Conservation (phyloP, 129 eudicot species). For the Calendula officinalis region DNA sequence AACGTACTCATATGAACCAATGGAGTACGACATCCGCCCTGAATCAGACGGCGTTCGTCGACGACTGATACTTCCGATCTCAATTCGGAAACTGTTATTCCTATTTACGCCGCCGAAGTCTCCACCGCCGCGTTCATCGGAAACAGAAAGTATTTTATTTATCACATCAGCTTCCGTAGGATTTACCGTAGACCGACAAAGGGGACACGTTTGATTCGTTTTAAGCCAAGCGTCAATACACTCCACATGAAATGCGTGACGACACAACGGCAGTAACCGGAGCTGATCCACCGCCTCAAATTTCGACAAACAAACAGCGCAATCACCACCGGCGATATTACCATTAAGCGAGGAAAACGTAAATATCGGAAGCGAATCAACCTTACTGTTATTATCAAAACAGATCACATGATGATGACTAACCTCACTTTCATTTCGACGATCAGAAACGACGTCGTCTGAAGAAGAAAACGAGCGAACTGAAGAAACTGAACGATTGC, state of each 20-base stretch:
- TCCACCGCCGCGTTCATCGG: neutral
- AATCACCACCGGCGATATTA: slow-evolving; percentile 51
- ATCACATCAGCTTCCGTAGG: slow-evolving; percentile 52
- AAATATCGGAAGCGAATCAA: slow-evolving; percentile 63
- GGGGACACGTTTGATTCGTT: slow-evolving; percentile 69
- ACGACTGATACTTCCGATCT: slow-evolving; percentile 71
- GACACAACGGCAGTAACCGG: slow-evolving; percentile 66
- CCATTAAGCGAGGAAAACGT: slow-evolving; percentile 66
- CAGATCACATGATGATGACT: slow-evolving; percentile 30
- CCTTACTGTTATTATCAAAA: slow-evolving; percentile 15
- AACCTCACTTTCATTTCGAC: neutral
- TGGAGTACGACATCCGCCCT: slow-evolving; percentile 51
- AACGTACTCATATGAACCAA: slow-evolving; percentile 84
- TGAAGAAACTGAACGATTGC: slow-evolving; percentile 32
- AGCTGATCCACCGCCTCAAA: slow-evolving; percentile 67
- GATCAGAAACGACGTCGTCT: slow-evolving; percentile 37
- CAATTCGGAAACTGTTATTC: slow-evolving; percentile 56
- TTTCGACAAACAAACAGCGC: slow-evolving; percentile 76
- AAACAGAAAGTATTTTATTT: slow-evolving; percentile 42
- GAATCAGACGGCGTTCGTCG: slow-evolving; percentile 34
- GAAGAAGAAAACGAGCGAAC: slow-evolving; percentile 30
- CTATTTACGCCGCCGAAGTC: slow-evolving; percentile 11
- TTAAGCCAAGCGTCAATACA: slow-evolving; percentile 77
- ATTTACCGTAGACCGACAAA: slow-evolving; percentile 63
- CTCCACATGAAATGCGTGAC: slow-evolving; percentile 74